Percentiles rank a stretch among this genome's conserved stretches.
These are phyloP conservation scores for Schoenoplectus tabernaemontani DNA, from an alignment of 202 grass and related monocot species.

Conservation along the genomic window DNA sequence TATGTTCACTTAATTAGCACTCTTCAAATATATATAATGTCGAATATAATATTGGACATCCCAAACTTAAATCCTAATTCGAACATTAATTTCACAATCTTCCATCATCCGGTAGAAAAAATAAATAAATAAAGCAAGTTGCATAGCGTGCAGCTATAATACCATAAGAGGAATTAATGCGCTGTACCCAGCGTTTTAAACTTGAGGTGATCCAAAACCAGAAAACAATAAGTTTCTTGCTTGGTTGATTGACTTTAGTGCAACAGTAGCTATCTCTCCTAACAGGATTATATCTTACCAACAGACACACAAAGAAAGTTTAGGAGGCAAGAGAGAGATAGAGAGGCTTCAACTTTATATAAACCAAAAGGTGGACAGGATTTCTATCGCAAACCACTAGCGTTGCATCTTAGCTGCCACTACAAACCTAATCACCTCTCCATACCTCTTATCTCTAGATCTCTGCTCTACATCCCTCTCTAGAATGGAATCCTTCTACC, in stretches of 20 bases:
- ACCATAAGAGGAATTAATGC: not conserved
- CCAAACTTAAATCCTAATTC: too few species aligned
- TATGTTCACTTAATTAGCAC: too few species aligned
- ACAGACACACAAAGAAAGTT: slow-evolving; percentile 4
- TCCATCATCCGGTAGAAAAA: not conserved
- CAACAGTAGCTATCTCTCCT: slow-evolving; percentile 2
- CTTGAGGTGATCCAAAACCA: not conserved
- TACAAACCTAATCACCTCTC: slow-evolving; percentile 9
- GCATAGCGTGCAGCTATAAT: not conserved
- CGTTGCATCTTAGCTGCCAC: not conserved
- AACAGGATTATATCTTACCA: not conserved
- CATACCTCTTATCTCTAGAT: not conserved
- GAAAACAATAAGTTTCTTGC: not conserved
- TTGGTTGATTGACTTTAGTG: slow-evolving; percentile 5
- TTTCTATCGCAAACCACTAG: slow-evolving; percentile 5
- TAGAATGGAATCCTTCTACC: slow-evolving; percentile 15
- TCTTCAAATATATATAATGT: too few species aligned
- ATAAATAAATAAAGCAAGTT: not conserved
- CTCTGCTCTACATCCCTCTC: not conserved
- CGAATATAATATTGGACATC: too few species aligned
- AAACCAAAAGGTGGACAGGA: slow-evolving; percentile 28
- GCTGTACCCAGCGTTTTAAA: slow-evolving; percentile 2
- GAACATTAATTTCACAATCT: not conserved
- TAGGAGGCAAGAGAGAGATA: not conserved
- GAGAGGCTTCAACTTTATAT: slow-evolving; percentile 37